Base-by-base conservation (phyloP, 1,139 yeast genomes). In the Lodderomyces theae region DNA sequence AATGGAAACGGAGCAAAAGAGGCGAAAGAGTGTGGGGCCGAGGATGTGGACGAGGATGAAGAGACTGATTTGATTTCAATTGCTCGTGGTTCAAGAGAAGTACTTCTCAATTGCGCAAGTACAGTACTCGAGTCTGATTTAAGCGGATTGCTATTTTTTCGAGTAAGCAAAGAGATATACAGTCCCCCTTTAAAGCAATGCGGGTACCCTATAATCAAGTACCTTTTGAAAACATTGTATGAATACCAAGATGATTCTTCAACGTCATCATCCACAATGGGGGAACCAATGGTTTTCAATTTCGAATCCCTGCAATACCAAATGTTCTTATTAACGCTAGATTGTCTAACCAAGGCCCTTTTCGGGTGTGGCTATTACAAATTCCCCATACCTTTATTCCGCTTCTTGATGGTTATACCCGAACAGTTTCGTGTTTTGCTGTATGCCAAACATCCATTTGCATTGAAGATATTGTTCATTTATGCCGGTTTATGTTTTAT, bases 311-410 rank as follows among this genome's bases (percentile, higher is more conserved):
- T 26, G 13, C 11, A 2, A 23, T 58, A 4, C 55, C 11, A 42
- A 31, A 4, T 37, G 40, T 6, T 45, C 59, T 24, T 23, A 26
- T 34, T 28, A 13, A 19, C 37, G 4, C 29, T 47, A 3, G 40
- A 37, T 18, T 15, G 18, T 10, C 21, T 46, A 26, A 19, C 25
- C 21, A 24, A 13, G 4, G 17, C 37, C 4, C 24, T 47, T 2
- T 42, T 53, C 15, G 38, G 43, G n/a, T 41, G 53, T 26, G 39
- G 56, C 16, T 38, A 47, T 31, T 46, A 39, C n/a, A 53, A 57
- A 39, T 56, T 53, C 38, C 65, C 65, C 3, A 42, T 60, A 3
- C 66, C 69, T 2, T 36, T 66, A 4, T 59, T 51, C 39, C 47
- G 61, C 36, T 64, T 64, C 61, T 39, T 64, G 8, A 48, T 63